Conservation (phyloP, 2,329 filamentous ascomycete genomes). For the Trichoderma citrinoviride region DNA sequence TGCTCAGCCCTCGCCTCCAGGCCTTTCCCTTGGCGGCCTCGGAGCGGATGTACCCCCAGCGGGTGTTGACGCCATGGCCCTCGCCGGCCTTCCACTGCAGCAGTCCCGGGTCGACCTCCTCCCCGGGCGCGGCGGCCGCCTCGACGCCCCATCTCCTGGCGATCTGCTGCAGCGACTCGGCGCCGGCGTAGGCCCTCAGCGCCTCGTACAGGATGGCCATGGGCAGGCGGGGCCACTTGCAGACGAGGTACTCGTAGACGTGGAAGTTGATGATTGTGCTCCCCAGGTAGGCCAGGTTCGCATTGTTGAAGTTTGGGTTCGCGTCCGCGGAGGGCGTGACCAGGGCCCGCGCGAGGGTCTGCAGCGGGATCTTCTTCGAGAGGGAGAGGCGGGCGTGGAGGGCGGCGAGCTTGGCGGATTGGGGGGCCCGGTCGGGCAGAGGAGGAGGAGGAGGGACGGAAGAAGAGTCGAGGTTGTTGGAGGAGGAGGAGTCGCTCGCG, state of each 20-base stretch:
- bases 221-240: constrained; percentile 86
- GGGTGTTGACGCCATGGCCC: constrained; percentile 45
- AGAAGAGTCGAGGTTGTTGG: constrained; percentile 26
- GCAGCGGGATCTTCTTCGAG: constrained; percentile 74
- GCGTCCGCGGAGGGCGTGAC: constrained; percentile 82
- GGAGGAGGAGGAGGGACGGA: constrained; percentile 27
- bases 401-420: constrained; percentile 86
- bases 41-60: constrained; percentile 52
- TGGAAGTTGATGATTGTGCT: constrained; percentile 84
- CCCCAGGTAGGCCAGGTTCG: constrained; percentile 76
- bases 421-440: constrained; percentile 53
- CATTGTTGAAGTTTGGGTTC: constrained; percentile 82
- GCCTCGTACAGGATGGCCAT: constrained; percentile 84
- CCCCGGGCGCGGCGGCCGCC: constrained; percentile 77
- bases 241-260: constrained; percentile 81
- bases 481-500: constrained; percentile 28
- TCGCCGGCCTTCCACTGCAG: constrained; percentile 69
- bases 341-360: constrained; percentile 82
- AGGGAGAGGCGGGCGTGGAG: constrained; percentile 87
- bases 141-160: constrained; percentile 90
- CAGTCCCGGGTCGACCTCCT: constrained; percentile 87
- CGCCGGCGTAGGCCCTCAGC: constrained; percentile 79
- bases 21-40: constrained; percentile 47
- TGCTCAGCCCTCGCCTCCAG: constrained; percentile 67
- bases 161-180: constrained; percentile 68